These are phyloP conservation scores for Madurella mycetomatis DNA, from an alignment of 2,329 filamentous ascomycete species.

Conservation along the genomic window DNA sequence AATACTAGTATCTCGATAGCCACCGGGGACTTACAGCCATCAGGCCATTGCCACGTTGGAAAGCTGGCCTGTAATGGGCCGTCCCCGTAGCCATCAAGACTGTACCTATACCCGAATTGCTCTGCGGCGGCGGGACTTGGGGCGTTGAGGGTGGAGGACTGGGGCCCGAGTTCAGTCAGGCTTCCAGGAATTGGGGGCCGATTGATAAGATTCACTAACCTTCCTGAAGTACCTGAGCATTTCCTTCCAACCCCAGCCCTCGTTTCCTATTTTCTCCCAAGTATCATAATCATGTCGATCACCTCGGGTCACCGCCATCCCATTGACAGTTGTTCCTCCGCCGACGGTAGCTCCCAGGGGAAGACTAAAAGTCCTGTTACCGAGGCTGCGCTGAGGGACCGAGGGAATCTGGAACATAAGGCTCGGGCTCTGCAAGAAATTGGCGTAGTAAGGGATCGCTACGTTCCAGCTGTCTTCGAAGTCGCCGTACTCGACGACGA, in stretches of 20 bases:
- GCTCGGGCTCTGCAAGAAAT: not conserved
- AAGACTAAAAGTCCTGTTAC: slow-evolving; percentile 36
- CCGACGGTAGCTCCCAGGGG: slow-evolving; percentile 49
- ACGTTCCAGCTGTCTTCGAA: slow-evolving; percentile 20
- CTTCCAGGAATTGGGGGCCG: not conserved
- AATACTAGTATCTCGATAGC: not conserved
- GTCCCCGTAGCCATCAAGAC: slow-evolving; percentile 8
- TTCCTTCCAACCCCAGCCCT: slow-evolving; percentile 49
- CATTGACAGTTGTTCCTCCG: slow-evolving; percentile 56
- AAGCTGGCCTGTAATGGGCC: slow-evolving; percentile 15
- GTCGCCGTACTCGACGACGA: slow-evolving; percentile 26
- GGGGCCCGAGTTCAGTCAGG: not conserved
- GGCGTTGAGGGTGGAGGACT: slow-evolving; percentile 26
- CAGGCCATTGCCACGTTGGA: slow-evolving; percentile 14
- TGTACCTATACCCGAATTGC: slow-evolving; percentile 5
- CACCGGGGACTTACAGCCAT: slow-evolving; percentile 5
- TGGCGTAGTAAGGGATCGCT: slow-evolving; percentile 16
- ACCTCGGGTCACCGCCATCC: slow-evolving; percentile 47
- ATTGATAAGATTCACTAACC: not conserved
- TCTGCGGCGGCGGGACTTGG: not conserved
- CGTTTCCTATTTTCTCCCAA: slow-evolving; percentile 53
- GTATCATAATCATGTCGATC: slow-evolving; percentile 45
- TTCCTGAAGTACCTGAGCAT: slow-evolving; percentile 23
- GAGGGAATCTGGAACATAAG: slow-evolving; percentile 11
- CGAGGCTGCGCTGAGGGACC: slow-evolving; percentile 32